Evolutionary conservation across 1,284 basidiomycete genomes (phyloP), one percentile per base, ranked within the genome.

Genomic region (Cryptococcus hybrid): DNA sequence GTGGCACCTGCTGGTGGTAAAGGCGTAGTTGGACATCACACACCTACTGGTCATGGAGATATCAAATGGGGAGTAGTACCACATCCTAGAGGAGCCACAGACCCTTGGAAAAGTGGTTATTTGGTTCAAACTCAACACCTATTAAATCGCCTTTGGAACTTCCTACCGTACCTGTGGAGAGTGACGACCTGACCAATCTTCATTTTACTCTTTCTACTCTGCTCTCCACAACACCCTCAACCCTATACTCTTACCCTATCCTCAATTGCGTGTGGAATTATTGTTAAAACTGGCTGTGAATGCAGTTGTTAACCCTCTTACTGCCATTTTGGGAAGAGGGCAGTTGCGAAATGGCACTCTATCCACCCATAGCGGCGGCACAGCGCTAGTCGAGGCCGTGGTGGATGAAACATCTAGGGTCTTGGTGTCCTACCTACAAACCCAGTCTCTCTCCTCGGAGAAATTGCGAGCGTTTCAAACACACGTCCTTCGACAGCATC

Each of bases 261-360:
- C 84, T 1, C 81, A 86, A 13, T 77, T 95, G 18, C 87, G 92
- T 62, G 79, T 86, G 37, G 80, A 83, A 5, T 84, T 93, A 76
- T 84, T 90, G 37, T 85, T 86, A 62, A 96, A 95, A 77, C 80
- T 97, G 53, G 90, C 88, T 38, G 84, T 91, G 63, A 94, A 96
- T 74, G 82, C 87, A 11, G 84, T 87, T 68, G 85, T 98, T 77
- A 95, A 97, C 71, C 87, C 94, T 0, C 81, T 98, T 61, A 92
- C 92, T 0, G 89, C 91, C 0, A 75, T 97, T 13, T 80, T 92
- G 59, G 74, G 73, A 30, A 61, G 63, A 12, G 71, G 69, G 0
- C 84, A 85, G 47, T 89, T 92, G 67, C 82, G 84, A 55, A 97
- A 96, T 68, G 92, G 92, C 15, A 84, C 86, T 0, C 74, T 92